Evolutionary conservation across 306 rosid genomes (phyloP), one percentile per base, ranked within the genome.

Genomic region (Glycine tomentella): DNA sequence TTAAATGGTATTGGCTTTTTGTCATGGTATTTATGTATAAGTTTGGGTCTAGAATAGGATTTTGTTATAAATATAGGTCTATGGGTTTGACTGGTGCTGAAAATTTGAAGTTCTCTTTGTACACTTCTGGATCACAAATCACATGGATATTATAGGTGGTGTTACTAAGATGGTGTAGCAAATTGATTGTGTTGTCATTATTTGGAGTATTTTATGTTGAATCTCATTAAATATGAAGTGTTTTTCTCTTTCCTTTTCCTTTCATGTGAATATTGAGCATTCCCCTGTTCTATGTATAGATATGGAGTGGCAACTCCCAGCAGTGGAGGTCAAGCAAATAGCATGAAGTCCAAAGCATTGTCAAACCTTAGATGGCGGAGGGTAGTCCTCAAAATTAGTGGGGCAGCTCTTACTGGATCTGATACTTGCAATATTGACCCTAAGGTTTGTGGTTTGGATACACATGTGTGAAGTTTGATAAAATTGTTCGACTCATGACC

Each of bases 371-470:
- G 90, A 89, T 91, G 99, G 98, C 88, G 95, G 52, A 90, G 99
- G 90, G 96, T 95, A n/a, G 90, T 95, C 76, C 87, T 95, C 73
- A 95, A 95, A 89, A 90, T 95, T 68, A 95, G 98, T 80, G 97
- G 99, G 59, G 92, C 89, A 25, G 95, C 98, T 84, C 98, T 95
- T 75, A 87, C 97, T 46, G 97, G 97, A 63, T 87, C 92, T 74
- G 93, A 88, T 79, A 90, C 92, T 74, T 88, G 91, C 88, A 93
- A 91, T 71, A 84, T 92, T 73, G 97, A 95, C 88, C 88, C 97
- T 38, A 92, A 91, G 98, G 98, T 92, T 72, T 77, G 52, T 76
- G 50, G 53, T 55, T 48, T 69, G 72, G 66, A 42, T 86, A 40
- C 44, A 9, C 61, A 50, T 16, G 8, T 61, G 15, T 40, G 51